Conservation (phyloP, 805 yeast species). For the Blastobotrys peoriensis region DNA sequence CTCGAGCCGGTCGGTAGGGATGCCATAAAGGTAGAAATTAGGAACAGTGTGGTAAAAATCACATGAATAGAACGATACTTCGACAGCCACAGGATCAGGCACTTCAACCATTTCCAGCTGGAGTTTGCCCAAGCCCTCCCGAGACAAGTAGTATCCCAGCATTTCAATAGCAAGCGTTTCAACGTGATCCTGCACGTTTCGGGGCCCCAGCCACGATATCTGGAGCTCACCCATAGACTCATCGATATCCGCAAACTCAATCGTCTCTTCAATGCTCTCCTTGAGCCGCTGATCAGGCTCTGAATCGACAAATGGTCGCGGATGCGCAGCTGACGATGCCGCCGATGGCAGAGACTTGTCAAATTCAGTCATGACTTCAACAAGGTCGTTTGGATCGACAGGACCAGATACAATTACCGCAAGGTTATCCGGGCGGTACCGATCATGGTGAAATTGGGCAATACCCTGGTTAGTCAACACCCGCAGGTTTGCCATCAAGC, state of each 20-base stretch:
- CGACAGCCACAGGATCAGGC: constrained; percentile 74
- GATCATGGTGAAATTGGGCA: constrained; percentile 59
- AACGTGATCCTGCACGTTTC: constrained; percentile 41
- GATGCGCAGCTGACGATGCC: too few species aligned
- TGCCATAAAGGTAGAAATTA: constrained; percentile 55
- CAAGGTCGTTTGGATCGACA: constrained; percentile 67
- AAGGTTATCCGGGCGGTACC: constrained; percentile 78
- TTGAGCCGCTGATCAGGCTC: constrained; percentile 38
- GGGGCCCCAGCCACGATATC: constrained; percentile 80
- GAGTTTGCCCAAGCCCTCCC: constrained; percentile 70
- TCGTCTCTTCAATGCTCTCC: constrained; percentile 39
- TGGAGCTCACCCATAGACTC: constrained; percentile 74
- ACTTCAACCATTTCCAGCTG: constrained; percentile 69
- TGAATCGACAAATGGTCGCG: constrained; percentile 82
- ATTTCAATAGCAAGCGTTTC: constrained; percentile 70
- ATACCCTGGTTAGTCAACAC: constrained; percentile 67
- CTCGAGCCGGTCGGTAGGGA: constrained; percentile 60
- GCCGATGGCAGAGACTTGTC: constrained; percentile 46
- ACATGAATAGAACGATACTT: constrained; percentile 63
- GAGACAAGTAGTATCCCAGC: constrained; percentile 67
- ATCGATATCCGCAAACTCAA: constrained; percentile 84
- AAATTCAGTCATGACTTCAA: constrained; percentile 53
- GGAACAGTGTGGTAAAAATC: constrained; percentile 62
- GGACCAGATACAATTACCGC: constrained; percentile 82
- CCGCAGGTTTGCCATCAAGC: constrained; percentile 71